A percentile compares a stretch with the other conserved stretches of the same genome.
Evolutionary conservation across 2,329 filamentous ascomycete genomes (phyloP).

Genomic region (Teratosphaeriaceae sp.): DNA sequence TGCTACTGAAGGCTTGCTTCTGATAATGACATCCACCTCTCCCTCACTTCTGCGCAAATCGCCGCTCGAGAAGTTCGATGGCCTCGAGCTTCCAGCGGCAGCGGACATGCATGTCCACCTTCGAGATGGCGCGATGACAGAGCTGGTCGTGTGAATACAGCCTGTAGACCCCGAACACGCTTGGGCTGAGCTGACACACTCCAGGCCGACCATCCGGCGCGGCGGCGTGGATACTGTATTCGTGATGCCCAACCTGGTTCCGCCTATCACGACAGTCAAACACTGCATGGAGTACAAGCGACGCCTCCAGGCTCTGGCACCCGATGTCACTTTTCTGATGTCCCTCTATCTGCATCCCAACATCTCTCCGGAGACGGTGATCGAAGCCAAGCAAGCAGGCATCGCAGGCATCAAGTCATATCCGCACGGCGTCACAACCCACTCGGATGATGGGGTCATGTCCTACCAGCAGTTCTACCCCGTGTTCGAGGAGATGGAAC

Average conservation of each 20-base stretch:
- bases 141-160: conserved; percentile 34
- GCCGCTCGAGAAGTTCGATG: conserved; percentile 34
- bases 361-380: conserved; percentile 51
- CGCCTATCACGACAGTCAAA: conserved; percentile 43
- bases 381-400: conserved; percentile 64
- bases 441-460: conserved; percentile 61
- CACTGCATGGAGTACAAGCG: conserved; percentile 42
- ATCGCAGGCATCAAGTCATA: conserved; percentile 70
- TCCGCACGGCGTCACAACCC: conserved; percentile 50
- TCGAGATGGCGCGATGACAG: conserved; percentile 46
- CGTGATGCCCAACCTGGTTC: conserved; percentile 49
- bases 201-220: conserved; percentile 41
- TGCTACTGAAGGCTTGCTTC: too few relatives aligned
- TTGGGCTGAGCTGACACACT: not conserved
- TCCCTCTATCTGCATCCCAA: conserved; percentile 45
- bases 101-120: conserved; percentile 48
- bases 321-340: conserved; percentile 46
- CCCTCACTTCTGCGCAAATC: not conserved
- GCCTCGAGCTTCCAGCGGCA: conserved; percentile 41
- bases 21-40: too few relatives aligned
- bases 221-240: conserved; percentile 49
- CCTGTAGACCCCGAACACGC: conserved; percentile 1
- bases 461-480: conserved; percentile 65
- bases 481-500: conserved; percentile 85
- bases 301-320: conserved; percentile 38